phyloP scores from a whole-genome alignment of 1,284 basidiomycete species.

The Tilletia horrida region DNA sequence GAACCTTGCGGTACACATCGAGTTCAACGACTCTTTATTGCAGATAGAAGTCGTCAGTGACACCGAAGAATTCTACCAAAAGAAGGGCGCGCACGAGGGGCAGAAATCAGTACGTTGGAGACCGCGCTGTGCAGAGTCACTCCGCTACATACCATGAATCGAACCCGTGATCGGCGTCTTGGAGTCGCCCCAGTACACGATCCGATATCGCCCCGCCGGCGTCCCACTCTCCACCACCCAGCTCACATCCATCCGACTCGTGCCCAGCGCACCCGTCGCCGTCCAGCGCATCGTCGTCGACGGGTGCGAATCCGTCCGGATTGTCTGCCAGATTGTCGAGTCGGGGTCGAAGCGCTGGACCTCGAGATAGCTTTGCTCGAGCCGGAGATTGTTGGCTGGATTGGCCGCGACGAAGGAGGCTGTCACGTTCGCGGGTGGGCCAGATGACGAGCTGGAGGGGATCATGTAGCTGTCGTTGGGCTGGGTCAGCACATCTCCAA shows the following conservation, averaged over 20 bases:
- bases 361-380: slow-evolving; percentile 71
- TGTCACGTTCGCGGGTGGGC: slow-evolving; percentile 60
- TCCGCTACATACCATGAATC: slow-evolving; percentile 23
- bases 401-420: slow-evolving; percentile 73
- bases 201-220: slow-evolving; percentile 64
- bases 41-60: not conserved
- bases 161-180: slow-evolving; percentile 61
- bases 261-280: slow-evolving; percentile 31
- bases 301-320: slow-evolving; percentile 73
- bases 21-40: too few species aligned
- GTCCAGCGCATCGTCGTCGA: slow-evolving; percentile 71
- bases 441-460: slow-evolving; percentile 56
- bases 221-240: slow-evolving; percentile 57
- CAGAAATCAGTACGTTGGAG: too few species aligned
- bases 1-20: too few species aligned
- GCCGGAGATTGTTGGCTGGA: slow-evolving; percentile 73
- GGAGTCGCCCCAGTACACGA: slow-evolving; percentile 70
- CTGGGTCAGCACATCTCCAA: slow-evolving; percentile 68
- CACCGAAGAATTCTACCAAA: not conserved
- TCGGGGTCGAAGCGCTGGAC: slow-evolving; percentile 62
- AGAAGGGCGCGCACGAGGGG: not conserved
- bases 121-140: too few species aligned
- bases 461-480: slow-evolving; percentile 62
- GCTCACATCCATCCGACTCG: slow-evolving; percentile 27
- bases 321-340: slow-evolving; percentile 60